Base-by-base conservation (phyloP, 768 basidiomycete species). In the Russula sp. region DNA sequence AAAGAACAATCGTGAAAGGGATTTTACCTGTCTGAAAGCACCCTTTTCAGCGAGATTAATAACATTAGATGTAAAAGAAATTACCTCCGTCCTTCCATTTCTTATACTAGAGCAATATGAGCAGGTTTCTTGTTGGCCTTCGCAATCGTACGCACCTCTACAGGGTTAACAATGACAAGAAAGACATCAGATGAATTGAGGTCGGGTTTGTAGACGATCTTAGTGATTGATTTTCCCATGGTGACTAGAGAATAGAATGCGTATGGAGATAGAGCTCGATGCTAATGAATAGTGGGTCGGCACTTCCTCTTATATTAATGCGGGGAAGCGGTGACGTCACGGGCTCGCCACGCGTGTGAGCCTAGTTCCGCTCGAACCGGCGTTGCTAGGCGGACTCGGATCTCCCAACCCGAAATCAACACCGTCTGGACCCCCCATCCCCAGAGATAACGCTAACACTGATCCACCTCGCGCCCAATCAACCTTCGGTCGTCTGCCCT, bases 41-140 rank as follows among this genome's bases (percentile, higher is more conserved):
- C 31, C 58, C 10, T 39, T 69, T 20, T 63, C 50, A 72, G 68
- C 55, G 49, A 50, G 42, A 32, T 44, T 34, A 62, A 73, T 22
- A 51, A 64, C 53, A 55, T 68, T 62, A 68, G 55, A 62, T 52
- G 31, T n/a, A 32, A 47, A 54, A 32, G 40, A 3, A 70, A 82
- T 76, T 66, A 91, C 91, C 89, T 81, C 88, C 90, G 10, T 76
- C 80, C 73, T 84, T 88, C 88, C 88, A 93, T 73, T 84, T 88
- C 77, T 84, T 83, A 74, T 76, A 89, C 90, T 91, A 66, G 52
- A 60, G 32, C 51, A 44, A 40, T 16, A 61, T 57, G 31, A 65
- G 59, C 34, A 63, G 31, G 44, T 45, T 7, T 50, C 31, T 52
- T 22, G 44, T 55, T 54, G 34, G 22, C 47, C n/a, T 40, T 42